A percentile compares a stretch with the other conserved stretches of the same genome.
Evolutionary conservation across 2,329 filamentous ascomycete genomes (phyloP).

Genomic region (Calonectria hongkongensis): DNA sequence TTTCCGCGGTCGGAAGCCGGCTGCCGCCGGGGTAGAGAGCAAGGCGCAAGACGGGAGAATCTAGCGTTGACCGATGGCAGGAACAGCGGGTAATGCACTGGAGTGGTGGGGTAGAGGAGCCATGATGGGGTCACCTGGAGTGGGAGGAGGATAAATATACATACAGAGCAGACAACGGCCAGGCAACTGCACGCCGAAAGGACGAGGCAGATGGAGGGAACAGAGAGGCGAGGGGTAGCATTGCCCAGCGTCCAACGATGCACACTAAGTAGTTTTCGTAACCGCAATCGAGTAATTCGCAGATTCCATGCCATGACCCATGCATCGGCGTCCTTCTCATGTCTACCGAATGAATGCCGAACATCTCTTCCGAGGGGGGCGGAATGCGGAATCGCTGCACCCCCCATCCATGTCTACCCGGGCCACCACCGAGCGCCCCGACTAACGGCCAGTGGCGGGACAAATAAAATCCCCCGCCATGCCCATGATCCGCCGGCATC

Average conservation of each 20-base stretch:
- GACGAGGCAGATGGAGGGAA: background rate
- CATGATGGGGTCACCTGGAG: conserved; percentile 2
- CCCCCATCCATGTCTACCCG: conserved; percentile 34
- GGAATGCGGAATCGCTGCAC: conserved; percentile 42
- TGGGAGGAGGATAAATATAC: conserved; percentile 32
- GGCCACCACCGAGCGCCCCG: conserved; percentile 35
- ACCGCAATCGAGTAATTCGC: background rate
- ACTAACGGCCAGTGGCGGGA: conserved; percentile 43
- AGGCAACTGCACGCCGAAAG: background rate
- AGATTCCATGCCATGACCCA: conserved; percentile 15
- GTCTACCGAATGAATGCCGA: conserved; percentile 49
- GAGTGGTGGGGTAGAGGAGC: background rate
- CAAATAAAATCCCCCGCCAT: conserved; percentile 37
- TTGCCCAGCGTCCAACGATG: background rate
- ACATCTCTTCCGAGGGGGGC: conserved; percentile 50
- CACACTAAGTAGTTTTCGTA: conserved; percentile 31
- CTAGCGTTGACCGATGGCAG: conserved; percentile 11
- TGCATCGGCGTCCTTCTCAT: conserved; percentile 6
- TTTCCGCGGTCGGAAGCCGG: conserved; percentile 42
- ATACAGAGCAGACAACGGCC: background rate
- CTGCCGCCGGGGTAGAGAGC: conserved; percentile 21
- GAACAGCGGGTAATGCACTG: conserved; percentile 19
- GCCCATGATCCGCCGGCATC: conserved; percentile 36
- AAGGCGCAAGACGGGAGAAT: background rate
- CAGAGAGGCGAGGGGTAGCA: background rate